Percentiles rank a stretch among this genome's conserved stretches.
Conservation (phyloP, 106 monocot species). For the Platanthera zijinensis region DNA sequence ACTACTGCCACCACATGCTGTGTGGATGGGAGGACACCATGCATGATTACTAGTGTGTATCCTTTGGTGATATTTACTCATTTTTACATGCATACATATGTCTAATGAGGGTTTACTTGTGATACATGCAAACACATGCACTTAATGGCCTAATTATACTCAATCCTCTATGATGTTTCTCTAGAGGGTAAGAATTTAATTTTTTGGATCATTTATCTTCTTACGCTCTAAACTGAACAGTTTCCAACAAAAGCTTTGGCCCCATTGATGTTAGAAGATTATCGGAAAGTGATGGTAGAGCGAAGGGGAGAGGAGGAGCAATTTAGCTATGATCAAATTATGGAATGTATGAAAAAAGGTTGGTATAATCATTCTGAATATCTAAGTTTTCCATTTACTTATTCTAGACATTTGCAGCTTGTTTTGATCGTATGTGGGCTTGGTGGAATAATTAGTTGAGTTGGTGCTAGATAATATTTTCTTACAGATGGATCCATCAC, state of each 20-base stretch:
- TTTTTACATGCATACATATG: background rate
- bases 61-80: background rate
- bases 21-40: too few species aligned
- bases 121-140: background rate
- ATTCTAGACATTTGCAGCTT: background rate
- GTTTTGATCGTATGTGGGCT: background rate
- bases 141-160: background rate
- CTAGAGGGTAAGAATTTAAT: background rate
- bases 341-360: conserved; percentile 91
- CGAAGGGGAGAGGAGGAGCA: conserved; percentile 77
- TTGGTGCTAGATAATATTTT: background rate
- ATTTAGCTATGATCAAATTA: conserved; percentile 67
- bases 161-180: background rate
- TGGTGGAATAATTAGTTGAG: background rate
- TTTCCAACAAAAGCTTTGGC: conserved; percentile 96
- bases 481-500: background rate
- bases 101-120: background rate
- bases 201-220: background rate
- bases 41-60: too few species aligned
- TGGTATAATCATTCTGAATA: background rate
- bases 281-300: conserved; percentile 84
- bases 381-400: background rate
- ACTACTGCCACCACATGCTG: too few species aligned
- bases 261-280: conserved; percentile 92
- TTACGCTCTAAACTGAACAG: conserved; percentile 21